Percentiles rank a stretch among this genome's conserved stretches.
These are phyloP conservation scores for Nannochloris sp. DNA, from an alignment of 139 green algal genomes.

Conservation along the genomic window DNA sequence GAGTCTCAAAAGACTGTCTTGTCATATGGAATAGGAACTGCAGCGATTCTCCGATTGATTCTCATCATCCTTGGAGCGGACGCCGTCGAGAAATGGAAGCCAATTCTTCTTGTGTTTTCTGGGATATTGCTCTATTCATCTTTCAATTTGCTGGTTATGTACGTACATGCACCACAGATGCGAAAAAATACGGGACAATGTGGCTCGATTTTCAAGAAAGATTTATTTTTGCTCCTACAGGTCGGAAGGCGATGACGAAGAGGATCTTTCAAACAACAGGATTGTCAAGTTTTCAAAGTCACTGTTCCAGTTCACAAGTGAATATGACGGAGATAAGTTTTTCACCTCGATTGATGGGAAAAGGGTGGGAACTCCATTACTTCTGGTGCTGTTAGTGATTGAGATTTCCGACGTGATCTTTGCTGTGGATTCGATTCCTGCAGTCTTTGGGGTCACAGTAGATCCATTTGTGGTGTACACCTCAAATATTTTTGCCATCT, in stretches of 20 bases:
- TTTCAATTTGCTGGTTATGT: constrained; percentile 48
- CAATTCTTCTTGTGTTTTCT: constrained; percentile 86
- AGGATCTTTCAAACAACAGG: constrained; percentile 60
- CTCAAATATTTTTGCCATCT: constrained; percentile 91
- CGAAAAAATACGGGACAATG: background rate
- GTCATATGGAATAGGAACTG: constrained; percentile 78
- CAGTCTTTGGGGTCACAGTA: constrained; percentile 86
- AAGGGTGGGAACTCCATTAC: constrained; percentile 71
- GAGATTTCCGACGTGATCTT: constrained; percentile 94
- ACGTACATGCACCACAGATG: background rate
- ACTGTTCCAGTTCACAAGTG: constrained; percentile 38
- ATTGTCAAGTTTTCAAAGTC: constrained; percentile 70
- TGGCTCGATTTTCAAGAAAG: background rate
- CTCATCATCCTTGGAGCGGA: constrained; percentile 77
- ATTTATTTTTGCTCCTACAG: background rate
- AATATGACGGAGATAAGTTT: constrained; percentile 87
- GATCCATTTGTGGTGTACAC: constrained; percentile 98
- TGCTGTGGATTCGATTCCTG: constrained; percentile 88
- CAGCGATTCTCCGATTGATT: constrained; percentile 74
- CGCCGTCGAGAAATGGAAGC: constrained; percentile 75
- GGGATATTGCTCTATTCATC: constrained; percentile 79
- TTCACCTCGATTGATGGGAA: constrained; percentile 60
- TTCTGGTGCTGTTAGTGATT: constrained; percentile 84
- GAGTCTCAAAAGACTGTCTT: constrained; percentile 77
- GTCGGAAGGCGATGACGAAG: constrained; percentile 61